phyloP scores from a whole-genome alignment of 768 basidiomycete genomes.

The Kwoniella shandongensis region DNA sequence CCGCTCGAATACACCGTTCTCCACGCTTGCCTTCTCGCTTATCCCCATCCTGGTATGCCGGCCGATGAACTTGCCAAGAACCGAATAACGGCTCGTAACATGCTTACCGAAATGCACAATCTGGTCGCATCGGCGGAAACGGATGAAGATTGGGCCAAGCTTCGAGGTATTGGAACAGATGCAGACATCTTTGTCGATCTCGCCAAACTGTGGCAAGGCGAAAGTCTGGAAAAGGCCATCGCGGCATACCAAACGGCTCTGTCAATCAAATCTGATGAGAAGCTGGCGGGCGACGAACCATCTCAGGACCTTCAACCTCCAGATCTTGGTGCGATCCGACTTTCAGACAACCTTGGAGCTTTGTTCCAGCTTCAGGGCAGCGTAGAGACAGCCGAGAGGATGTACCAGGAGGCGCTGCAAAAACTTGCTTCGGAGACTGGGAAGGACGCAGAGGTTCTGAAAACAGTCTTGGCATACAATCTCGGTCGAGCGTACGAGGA shows the following conservation, averaged over 20 bases:
- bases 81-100: constrained; percentile 69
- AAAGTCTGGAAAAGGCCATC: constrained; percentile 69
- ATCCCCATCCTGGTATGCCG: constrained; percentile 75
- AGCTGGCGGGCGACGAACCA: constrained; percentile 45
- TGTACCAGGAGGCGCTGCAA: constrained; percentile 47
- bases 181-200: constrained; percentile 88
- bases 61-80: constrained; percentile 71
- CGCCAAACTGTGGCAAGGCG: constrained; percentile 81
- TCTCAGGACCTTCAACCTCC: constrained; percentile 4
- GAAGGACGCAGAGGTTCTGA: constrained; percentile 56
- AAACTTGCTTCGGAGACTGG: constrained; percentile 32
- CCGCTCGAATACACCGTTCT: constrained; percentile 78
- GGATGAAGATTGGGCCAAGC: constrained; percentile 51
- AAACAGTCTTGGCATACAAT: constrained; percentile 85
- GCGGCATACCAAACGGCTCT: constrained; percentile 74
- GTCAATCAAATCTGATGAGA: constrained; percentile 61
- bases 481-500: constrained; percentile 90
- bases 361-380: constrained; percentile 68
- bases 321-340: constrained; percentile 61
- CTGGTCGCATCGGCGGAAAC: constrained; percentile 59
- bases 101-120: constrained; percentile 63
- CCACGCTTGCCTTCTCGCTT: constrained; percentile 83
- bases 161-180: constrained; percentile 69
- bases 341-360: constrained; percentile 78
- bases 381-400: constrained; percentile 42